phyloP scores from a whole-genome alignment of 306 rosid species.

The Chamaecrista fasciculata region DNA sequence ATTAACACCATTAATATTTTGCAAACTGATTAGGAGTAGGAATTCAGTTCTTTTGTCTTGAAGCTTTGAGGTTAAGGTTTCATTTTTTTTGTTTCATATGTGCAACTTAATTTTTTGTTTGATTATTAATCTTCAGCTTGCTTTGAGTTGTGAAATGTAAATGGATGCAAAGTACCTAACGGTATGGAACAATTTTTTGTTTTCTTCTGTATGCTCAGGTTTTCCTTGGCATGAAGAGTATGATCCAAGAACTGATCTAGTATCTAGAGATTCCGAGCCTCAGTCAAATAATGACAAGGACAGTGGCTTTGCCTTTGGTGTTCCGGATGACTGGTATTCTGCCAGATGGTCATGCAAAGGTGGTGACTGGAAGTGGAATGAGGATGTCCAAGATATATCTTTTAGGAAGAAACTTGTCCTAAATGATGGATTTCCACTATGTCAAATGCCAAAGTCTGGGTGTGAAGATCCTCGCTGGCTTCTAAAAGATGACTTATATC shows the following conservation, averaged over 20 bases:
- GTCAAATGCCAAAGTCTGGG: slow-evolving; percentile 86
- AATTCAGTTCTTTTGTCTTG: slow-evolving; percentile 10
- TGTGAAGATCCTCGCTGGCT: slow-evolving; percentile 96
- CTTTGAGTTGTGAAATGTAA: slow-evolving; percentile 4
- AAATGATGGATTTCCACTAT: slow-evolving; percentile 77
- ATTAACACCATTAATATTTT: not conserved
- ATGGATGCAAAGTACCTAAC: slow-evolving; percentile 11
- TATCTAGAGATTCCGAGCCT: slow-evolving; percentile 45
- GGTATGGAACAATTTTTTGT: slow-evolving; percentile 8
- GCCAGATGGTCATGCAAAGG: slow-evolving; percentile 95
- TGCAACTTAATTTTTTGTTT: slow-evolving; percentile 8
- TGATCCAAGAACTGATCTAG: slow-evolving; percentile 47
- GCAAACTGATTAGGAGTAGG: not conserved
- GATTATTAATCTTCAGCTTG: not conserved
- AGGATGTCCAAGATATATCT: slow-evolving; percentile 71
- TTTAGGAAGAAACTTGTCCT: slow-evolving; percentile 79
- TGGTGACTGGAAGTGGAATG: slow-evolving; percentile 97
- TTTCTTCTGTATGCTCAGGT: slow-evolving; percentile 45
- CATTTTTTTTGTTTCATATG: slow-evolving; percentile 13
- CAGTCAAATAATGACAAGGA: slow-evolving; percentile 57
- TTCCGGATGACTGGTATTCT: slow-evolving; percentile 74
- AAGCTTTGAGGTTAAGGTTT: not conserved
- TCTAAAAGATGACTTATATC: slow-evolving; percentile 76
- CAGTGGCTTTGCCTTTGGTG: slow-evolving; percentile 39
- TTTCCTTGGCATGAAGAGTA: slow-evolving; percentile 46